These are phyloP conservation scores for Flaveria ramosissima DNA, from an alignment of 129 eudicot genomes.

Conservation along the genomic window DNA sequence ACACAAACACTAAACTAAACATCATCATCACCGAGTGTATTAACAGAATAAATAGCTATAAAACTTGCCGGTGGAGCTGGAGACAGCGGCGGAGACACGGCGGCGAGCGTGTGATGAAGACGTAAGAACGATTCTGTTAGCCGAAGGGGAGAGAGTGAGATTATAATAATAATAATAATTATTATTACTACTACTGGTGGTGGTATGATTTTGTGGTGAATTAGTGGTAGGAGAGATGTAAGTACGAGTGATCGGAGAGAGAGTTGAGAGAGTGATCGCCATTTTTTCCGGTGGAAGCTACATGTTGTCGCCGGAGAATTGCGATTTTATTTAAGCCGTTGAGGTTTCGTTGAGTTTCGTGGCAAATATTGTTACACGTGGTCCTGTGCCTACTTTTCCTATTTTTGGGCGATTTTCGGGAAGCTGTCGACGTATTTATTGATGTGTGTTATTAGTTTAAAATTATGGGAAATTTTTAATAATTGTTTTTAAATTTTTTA, in stretches of 20 bases:
- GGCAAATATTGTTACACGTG: conserved; percentile 41
- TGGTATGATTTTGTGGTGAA: background rate
- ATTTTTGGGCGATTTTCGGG: background rate
- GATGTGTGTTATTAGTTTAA: too few relatives aligned
- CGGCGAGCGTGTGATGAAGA: conserved; percentile 22
- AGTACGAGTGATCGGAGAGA: conserved; percentile 31
- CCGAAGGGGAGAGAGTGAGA: conserved; percentile 24
- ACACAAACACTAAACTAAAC: background rate
- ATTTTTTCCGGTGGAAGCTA: conserved; percentile 25
- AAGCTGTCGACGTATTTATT: too few relatives aligned
- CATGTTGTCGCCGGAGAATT: conserved; percentile 15
- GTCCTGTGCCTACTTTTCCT: background rate
- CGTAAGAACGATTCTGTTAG: conserved; percentile 21
- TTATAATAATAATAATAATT: background rate
- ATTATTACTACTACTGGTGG: background rate
- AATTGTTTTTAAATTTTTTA: too few relatives aligned
- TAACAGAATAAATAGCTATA: background rate
- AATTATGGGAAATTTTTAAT: too few relatives aligned
- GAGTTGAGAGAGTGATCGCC: conserved; percentile 49
- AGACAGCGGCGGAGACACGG: conserved; percentile 47
- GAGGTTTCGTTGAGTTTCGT: conserved; percentile 39
- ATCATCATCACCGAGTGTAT: background rate
- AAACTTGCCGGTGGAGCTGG: conserved; percentile 64
- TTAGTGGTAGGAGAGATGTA: conserved; percentile 6
- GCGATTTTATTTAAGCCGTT: conserved; percentile 9